Evolutionary conservation across 345 rosid genomes (phyloP), one percentile per base, ranked within the genome.

Genomic region (Mallotus nudiflorus): DNA sequence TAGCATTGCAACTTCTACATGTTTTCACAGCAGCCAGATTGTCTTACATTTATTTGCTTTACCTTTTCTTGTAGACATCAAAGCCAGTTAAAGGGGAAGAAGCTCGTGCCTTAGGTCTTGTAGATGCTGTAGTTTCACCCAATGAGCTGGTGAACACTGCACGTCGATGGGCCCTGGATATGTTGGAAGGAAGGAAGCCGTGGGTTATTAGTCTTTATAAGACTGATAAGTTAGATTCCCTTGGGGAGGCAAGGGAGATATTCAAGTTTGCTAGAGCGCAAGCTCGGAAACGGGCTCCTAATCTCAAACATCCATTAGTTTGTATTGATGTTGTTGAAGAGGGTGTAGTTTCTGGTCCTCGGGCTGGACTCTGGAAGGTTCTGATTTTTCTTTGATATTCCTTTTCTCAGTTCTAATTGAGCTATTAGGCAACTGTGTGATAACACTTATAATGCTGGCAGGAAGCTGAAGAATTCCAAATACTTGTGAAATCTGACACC

Each of bases 221-320:
- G 83, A 89, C 97, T 22, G 90, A 88, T 77, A 95, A 88, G 79
- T 68, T 95, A 71, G 93, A 89, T 72, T 72, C 99, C 59, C 93
- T 92, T 70, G 93, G 91, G 44, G 97, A 95, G 75, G 97, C 96
- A 63, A 85, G 91, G 80, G 91, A 95, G 77, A 92, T 90, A 75
- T 78, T 92, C 79, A 87, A 83, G 68, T 90, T 92, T 86, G 97
- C 85, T 8, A 87, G 91, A 80, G 86, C 73, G 29, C 92, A 95
- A 75, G 82, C 86, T 51, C 86, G 71, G 53, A 92, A 81, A 80
- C 92, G 55, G 71, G 96, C 97, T 68, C 99, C 96, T 14, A 89
- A 92, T 78, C 76, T 92, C 66, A 84, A 71, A 64, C 97, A 95
- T 70, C 99, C 97, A n/a, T 53, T 90, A 57, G 87, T 86, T 81